Evolutionary conservation across 179 eudicot species (phyloP).

Genomic region (Beta lomatogona): DNA sequence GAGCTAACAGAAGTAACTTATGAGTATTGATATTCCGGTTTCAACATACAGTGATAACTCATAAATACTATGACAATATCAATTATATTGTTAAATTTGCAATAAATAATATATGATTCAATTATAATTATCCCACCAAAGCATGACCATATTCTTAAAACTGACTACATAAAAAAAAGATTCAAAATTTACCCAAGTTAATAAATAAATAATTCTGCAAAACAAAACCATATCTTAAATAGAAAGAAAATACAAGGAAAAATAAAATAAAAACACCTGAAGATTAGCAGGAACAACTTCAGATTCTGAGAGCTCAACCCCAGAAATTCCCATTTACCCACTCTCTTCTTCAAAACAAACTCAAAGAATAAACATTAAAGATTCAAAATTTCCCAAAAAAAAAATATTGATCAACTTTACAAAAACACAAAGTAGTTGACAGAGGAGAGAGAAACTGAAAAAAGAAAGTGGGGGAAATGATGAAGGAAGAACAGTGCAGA

Average conservation of each 20-base stretch:
- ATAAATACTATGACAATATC: no score
- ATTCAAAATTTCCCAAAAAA: not conserved
- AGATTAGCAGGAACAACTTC: constrained; percentile 16
- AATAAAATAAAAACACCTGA: constrained; percentile 27
- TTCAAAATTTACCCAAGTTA: no score
- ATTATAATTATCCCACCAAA: no score
- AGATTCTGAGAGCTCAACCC: constrained; percentile 16
- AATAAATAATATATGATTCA: no score
- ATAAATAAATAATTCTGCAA: not conserved
- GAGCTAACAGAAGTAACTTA: no score
- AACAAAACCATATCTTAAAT: not conserved
- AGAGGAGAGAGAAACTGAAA: constrained; percentile 11
- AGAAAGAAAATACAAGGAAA: not conserved
- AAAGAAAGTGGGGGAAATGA: constrained; percentile 23
- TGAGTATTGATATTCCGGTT: no score
- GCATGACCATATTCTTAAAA: no score
- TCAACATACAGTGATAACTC: no score
- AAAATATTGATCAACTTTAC: constrained; percentile 13
- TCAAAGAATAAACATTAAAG: not conserved
- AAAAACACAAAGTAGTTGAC: not conserved
- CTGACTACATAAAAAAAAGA: no score
- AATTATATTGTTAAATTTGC: no score
- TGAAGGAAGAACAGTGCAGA: constrained; percentile 11
- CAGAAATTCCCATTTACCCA: constrained; percentile 31
- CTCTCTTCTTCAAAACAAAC: not conserved